Evolutionary conservation across 2,329 filamentous ascomycete species (phyloP), one percentile per base, ranked within the genome.

Genomic region (Exserohilum turcica): DNA sequence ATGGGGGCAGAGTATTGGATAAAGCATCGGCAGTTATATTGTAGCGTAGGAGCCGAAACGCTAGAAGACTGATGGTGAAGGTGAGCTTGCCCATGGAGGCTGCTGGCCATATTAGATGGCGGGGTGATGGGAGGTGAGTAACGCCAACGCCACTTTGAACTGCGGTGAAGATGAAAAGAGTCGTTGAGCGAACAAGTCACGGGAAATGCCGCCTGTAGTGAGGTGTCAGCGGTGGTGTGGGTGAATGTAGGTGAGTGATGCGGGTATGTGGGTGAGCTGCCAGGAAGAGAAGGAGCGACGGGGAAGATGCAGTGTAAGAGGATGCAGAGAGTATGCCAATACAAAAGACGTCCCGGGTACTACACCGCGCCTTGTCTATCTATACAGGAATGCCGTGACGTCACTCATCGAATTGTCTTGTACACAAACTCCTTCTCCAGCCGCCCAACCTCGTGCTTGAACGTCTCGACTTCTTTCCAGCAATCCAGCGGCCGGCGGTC

Each of bases 401-500:
- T 37, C 12, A 24, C 45, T 73, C 64, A 79, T 64, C 76, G 63
- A 52, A 90, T 83, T 50, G 95, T 86, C 78, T 87, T 91, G 71
- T 95, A 88, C 31, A 97, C 91, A 85, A 95, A 97, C 21, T 82
- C 82, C 77, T 86, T 88, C 84, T 97, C 93, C 76, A 97, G 76
- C 78, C 85, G 86, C 64, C 89, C 86, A 44, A 97, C 92, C 81
- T 96, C 91, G 67, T 84, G 83, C 84, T 92, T 96, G 77, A 97
- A 97, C 16, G 81, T 82, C 79, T 95, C 89, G 19, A 97, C 91
- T 83, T 97, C 92, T 76, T 87, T 84, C 89, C 90, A 97, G 83
- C 93, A 97, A 80, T 97, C 90, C 72, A 97, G 80, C 73, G 93
- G 92, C 74, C 91, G 84, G 60, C 91, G 83, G 77, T 97, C 92